These are phyloP conservation scores for Kazachstania africana DNA, from an alignment of 805 yeast species.

Conservation along the genomic window DNA sequence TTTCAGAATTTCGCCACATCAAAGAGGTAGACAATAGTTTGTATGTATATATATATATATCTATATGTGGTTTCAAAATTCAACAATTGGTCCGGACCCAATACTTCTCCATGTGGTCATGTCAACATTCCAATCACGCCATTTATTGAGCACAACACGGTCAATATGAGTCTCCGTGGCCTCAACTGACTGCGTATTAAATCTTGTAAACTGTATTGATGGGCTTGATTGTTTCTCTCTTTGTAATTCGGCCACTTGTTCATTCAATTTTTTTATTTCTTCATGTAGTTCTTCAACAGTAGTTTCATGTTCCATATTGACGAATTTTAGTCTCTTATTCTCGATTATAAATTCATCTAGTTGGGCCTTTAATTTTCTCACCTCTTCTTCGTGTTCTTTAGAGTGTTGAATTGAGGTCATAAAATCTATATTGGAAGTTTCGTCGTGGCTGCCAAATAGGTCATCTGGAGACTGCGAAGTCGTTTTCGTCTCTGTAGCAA, in stretches of 20 bases:
- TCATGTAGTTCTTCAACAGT: conserved; percentile 27
- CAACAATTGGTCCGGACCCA: conserved; percentile 53
- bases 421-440: conserved; percentile 18
- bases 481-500: neutral
- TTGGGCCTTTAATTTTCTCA: conserved; percentile 29
- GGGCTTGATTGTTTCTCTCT: conserved; percentile 1
- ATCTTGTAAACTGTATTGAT: conserved; percentile 8
- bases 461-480: conserved; percentile 3
- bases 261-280: conserved; percentile 18
- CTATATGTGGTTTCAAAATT: conserved; percentile 21
- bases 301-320: conserved; percentile 25
- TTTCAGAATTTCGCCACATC: conserved; percentile 43
- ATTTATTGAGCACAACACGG: conserved; percentile 49
- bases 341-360: conserved; percentile 28
- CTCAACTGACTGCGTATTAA: conserved; percentile 6
- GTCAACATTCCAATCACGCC: conserved; percentile 81
- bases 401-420: conserved; percentile 20
- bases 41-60: conserved; percentile 2
- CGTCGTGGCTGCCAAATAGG: conserved; percentile 7
- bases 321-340: conserved; percentile 24
- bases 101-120: conserved; percentile 72
- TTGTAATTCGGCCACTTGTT: conserved; percentile 7
- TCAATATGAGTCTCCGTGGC: conserved; percentile 17
- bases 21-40: conserved; percentile 24
- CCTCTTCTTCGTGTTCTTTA: conserved; percentile 26